These are phyloP conservation scores for Gossypium herbaceum DNA, from an alignment of 345 rosid species.

Conservation along the genomic window DNA sequence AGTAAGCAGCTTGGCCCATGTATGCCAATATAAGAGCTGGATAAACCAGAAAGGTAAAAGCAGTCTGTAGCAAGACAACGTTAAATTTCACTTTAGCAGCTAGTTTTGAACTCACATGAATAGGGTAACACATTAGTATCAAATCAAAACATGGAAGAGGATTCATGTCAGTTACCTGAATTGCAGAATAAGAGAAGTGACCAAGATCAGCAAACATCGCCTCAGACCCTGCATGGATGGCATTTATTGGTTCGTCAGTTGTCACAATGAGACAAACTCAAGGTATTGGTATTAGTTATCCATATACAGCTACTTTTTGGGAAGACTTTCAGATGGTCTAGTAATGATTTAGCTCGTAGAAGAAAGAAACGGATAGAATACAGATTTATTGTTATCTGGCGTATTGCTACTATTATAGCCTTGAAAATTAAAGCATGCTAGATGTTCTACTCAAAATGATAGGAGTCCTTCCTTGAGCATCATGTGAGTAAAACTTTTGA, in stretches of 20 bases:
- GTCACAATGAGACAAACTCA: background rate
- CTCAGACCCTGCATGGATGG: slow-evolving; percentile 71
- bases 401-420: background rate
- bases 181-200: slow-evolving; percentile 90
- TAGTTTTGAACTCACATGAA: background rate
- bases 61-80: slow-evolving; percentile 48
- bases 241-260: background rate
- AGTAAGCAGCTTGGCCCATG: slow-evolving; percentile 99
- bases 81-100: background rate
- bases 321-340: background rate
- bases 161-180: slow-evolving; percentile 47
- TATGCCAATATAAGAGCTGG: slow-evolving; percentile 97
- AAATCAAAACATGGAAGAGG: background rate
- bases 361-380: background rate
- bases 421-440: background rate
- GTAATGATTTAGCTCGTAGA: background rate
- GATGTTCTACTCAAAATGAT: background rate
- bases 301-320: background rate
- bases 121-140: background rate
- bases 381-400: background rate
- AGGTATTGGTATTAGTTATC: background rate
- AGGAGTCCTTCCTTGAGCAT: background rate
- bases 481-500: too few relatives aligned
- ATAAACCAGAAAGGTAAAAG: slow-evolving; percentile 92
- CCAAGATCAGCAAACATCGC: slow-evolving; percentile 99